These are phyloP conservation scores for Bertia moriformis DNA, from an alignment of 2,329 filamentous ascomycete genomes.

Conservation along the genomic window DNA sequence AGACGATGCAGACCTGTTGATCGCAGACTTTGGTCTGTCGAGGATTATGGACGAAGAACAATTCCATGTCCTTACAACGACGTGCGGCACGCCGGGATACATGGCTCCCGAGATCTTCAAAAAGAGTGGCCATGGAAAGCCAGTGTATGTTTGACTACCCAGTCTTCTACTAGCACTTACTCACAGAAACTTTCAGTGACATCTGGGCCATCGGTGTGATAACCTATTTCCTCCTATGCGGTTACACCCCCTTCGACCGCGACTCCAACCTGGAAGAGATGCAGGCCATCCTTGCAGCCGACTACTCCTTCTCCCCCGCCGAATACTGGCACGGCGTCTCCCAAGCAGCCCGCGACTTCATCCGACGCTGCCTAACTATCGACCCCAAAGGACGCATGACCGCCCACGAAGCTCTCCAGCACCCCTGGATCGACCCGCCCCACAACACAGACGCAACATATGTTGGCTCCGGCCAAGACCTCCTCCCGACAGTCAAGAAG, in stretches of 20 bases:
- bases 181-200: constrained; percentile 30
- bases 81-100: constrained; percentile 92
- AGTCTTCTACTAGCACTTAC: constrained; percentile 59
- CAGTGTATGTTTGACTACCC: constrained; percentile 35
- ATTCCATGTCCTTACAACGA: constrained; percentile 94
- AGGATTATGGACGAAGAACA: constrained; percentile 97
- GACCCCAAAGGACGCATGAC: constrained; percentile 81
- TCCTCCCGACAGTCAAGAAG: constrained; percentile 53
- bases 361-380: constrained; percentile 78
- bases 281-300: constrained; percentile 92
- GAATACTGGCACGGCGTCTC: constrained; percentile 97
- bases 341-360: constrained; percentile 74
- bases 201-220: constrained; percentile 98
- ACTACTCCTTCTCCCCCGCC: constrained; percentile 85
- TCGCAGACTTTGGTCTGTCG: constrained; percentile 32
- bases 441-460: constrained; percentile 20
- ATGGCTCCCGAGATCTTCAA: constrained; percentile 99
- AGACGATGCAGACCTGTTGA: neutral
- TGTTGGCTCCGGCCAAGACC: constrained; percentile 27
- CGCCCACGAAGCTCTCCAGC: constrained; percentile 43
- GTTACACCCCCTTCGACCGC: constrained; percentile 94
- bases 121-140: constrained; percentile 94
- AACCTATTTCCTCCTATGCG: constrained; percentile 94
- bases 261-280: constrained; percentile 98
- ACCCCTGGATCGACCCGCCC: constrained; percentile 48